A percentile compares a stretch with the other conserved stretches of the same genome.
Conservation (phyloP, 1,284 basidiomycete species). For the Cutaneotrichosporon sp. region DNA sequence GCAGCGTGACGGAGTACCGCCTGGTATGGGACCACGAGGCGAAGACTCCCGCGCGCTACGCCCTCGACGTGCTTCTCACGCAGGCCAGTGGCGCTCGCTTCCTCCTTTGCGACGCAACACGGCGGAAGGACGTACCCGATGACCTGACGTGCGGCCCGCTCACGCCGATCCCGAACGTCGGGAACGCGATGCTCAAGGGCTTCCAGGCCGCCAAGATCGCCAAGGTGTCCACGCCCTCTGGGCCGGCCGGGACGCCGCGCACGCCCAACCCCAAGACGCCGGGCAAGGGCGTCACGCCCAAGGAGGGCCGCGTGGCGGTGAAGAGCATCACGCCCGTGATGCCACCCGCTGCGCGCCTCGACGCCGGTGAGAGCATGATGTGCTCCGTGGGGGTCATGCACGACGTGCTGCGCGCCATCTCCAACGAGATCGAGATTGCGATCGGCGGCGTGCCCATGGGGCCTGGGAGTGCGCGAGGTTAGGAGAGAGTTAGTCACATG, state of each 20-base stretch:
- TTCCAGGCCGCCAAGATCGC: slow-evolving; percentile 25
- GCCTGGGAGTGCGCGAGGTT: background rate
- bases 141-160: slow-evolving; percentile 33
- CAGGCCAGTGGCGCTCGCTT: slow-evolving; percentile 16
- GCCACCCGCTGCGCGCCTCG: slow-evolving; percentile 20
- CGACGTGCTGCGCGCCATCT: slow-evolving; percentile 24
- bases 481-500: slow-evolving; percentile 7
- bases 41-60: slow-evolving; percentile 21
- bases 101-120: slow-evolving; percentile 34
- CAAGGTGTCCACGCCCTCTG: slow-evolving; percentile 17
- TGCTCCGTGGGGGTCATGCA: slow-evolving; percentile 17
- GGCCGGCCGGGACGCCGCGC: slow-evolving; percentile 9
- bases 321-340: background rate
- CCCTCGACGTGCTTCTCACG: slow-evolving; percentile 29
- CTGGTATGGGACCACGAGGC: slow-evolving; percentile 37
- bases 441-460: slow-evolving; percentile 11
- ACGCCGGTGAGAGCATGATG: slow-evolving; percentile 17
- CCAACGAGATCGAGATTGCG: slow-evolving; percentile 21
- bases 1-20: slow-evolving; percentile 30
- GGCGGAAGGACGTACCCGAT: slow-evolving; percentile 7
- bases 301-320: background rate
- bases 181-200: slow-evolving; percentile 20
- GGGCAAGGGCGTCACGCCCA: background rate
- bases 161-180: slow-evolving; percentile 27
- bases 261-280: slow-evolving; percentile 11